These are phyloP conservation scores for Mortierella sp. DNA, from an alignment of 371 early-diverging fungal species.

Conservation along the genomic window DNA sequence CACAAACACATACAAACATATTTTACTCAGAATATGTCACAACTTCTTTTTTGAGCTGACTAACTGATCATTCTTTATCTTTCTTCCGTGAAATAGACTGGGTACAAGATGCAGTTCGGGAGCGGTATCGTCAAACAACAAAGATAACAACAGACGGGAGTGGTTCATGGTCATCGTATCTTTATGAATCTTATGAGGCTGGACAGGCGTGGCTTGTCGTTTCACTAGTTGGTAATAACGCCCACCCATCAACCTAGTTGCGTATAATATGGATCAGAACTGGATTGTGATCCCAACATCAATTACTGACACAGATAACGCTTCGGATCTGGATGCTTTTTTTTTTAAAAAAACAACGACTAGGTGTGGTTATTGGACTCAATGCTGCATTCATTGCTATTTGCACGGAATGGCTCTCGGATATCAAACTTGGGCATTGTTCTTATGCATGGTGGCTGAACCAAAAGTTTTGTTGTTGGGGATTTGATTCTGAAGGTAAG, in stretches of 20 bases:
- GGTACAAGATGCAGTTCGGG: conserved; percentile 89
- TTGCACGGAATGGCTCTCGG: conserved; percentile 87
- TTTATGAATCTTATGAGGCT: conserved; percentile 77
- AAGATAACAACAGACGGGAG: conserved; percentile 60
- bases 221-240: conserved; percentile 73
- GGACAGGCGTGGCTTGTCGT: conserved; percentile 92
- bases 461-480: conserved; percentile 97
- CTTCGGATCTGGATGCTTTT: background rate
- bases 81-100: conserved; percentile 71
- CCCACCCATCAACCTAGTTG: too few relatives aligned
- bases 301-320: background rate
- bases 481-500: conserved; percentile 69
- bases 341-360: background rate
- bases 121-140: conserved; percentile 77
- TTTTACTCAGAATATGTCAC: too few relatives aligned
- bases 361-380: conserved; percentile 85
- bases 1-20: background rate
- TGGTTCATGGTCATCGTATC: conserved; percentile 70
- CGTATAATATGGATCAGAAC: background rate
- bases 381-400: conserved; percentile 92
- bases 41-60: too few relatives aligned
- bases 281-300: too few relatives aligned
- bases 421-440: conserved; percentile 91
- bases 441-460: conserved; percentile 92
- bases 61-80: background rate